Conservation (phyloP, 2,329 filamentous ascomycete genomes). For the Diaporthe sp. region DNA sequence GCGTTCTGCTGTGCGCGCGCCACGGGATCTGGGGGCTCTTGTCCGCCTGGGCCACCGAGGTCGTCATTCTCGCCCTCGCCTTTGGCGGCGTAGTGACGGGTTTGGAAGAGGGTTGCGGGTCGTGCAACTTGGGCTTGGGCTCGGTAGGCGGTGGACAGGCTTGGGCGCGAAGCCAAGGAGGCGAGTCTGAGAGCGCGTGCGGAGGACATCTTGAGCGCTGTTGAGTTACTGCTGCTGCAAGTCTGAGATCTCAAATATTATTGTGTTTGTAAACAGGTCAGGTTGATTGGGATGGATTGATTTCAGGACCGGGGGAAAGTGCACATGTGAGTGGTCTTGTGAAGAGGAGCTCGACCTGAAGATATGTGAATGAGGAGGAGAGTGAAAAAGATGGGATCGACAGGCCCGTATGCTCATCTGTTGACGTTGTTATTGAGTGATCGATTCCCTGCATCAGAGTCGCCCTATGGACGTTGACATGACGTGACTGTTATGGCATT, state of each 20-base stretch:
- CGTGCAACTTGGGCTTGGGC: not conserved
- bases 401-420: too few species aligned
- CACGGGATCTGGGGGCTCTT: conserved; percentile 26
- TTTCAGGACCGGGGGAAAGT: not conserved
- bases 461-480: conserved; percentile 9
- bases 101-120: not conserved
- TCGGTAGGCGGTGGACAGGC: not conserved
- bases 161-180: not conserved
- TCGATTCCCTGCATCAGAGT: not conserved
- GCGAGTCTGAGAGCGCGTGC: not conserved
- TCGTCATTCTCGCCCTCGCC: conserved; percentile 23
- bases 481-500: conserved; percentile 10
- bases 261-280: not conserved
- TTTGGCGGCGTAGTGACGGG: conserved; percentile 17
- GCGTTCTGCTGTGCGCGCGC: conserved; percentile 25
- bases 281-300: not conserved
- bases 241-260: not conserved
- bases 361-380: not conserved
- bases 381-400: not conserved
- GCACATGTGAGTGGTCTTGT: not conserved
- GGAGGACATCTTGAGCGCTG: not conserved
- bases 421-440: not conserved
- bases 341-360: not conserved
- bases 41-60: conserved; percentile 32
- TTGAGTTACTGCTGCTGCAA: accelerated